Percentiles rank a stretch among this genome's conserved stretches.
These are phyloP conservation scores for Aspergillus sp. DNA, from an alignment of 2,329 filamentous ascomycete genomes.

Conservation along the genomic window DNA sequence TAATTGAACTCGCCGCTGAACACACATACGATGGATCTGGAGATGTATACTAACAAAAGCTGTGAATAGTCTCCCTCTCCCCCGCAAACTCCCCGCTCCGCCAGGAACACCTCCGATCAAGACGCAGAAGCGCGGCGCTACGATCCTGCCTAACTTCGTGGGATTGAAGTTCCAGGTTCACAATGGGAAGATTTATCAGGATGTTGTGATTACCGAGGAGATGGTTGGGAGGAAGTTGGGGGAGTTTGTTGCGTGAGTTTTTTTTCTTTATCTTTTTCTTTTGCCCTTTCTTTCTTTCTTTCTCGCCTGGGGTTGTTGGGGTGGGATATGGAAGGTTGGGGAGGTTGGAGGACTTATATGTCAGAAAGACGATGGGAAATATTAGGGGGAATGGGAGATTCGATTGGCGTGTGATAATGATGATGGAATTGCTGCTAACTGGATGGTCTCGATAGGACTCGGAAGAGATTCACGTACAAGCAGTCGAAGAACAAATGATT, in stretches of 20 bases:
- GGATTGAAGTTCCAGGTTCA: slow-evolving; percentile 87
- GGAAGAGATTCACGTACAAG: slow-evolving; percentile 69
- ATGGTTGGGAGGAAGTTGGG: slow-evolving; percentile 97
- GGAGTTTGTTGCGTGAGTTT: slow-evolving; percentile 81
- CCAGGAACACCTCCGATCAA: slow-evolving; percentile 71
- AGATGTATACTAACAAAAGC: not conserved
- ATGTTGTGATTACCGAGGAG: slow-evolving; percentile 83
- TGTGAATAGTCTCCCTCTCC: slow-evolving; percentile 41
- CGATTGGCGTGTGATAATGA: not conserved
- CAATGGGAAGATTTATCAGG: slow-evolving; percentile 85
- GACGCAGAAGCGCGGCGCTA: slow-evolving; percentile 84
- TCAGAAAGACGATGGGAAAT: not conserved
- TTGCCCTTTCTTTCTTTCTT: not conserved
- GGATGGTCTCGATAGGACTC: slow-evolving; percentile 52
- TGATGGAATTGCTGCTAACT: not conserved
- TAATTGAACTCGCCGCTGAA: no score
- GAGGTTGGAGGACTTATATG: not conserved
- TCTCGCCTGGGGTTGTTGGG: not conserved
- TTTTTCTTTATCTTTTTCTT: not conserved
- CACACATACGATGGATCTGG: not conserved
- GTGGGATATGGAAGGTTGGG: not conserved
- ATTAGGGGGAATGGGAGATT: not conserved
- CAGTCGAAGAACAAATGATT: slow-evolving; percentile 70
- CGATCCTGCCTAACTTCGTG: slow-evolving; percentile 89
- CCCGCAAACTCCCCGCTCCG: slow-evolving; percentile 53